Conservation (phyloP, 768 basidiomycete genomes). For the Amanita molliuscula region DNA sequence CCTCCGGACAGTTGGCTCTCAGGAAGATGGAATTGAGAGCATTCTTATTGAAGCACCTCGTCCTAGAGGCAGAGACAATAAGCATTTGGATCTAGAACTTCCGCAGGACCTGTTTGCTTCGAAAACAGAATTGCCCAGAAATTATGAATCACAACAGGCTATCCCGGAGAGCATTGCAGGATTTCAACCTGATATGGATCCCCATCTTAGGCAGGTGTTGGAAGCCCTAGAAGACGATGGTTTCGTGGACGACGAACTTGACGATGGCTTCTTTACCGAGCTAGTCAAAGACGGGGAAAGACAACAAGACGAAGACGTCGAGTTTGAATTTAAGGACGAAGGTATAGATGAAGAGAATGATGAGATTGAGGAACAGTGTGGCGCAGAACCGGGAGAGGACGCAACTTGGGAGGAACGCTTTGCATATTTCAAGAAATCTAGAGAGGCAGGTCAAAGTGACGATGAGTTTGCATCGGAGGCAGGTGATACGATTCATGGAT, state of each 20-base stretch:
- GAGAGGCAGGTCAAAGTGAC: conserved; percentile 36
- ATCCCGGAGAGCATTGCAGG: conserved; percentile 79
- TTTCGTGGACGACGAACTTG: conserved; percentile 71
- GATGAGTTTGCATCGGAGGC: conserved; percentile 56
- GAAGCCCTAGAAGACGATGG: conserved; percentile 96
- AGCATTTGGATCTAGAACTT: conserved; percentile 33
- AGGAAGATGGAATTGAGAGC: conserved; percentile 76
- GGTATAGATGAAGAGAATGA: conserved; percentile 20
- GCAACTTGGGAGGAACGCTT: conserved; percentile 73
- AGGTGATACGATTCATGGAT: conserved; percentile 69
- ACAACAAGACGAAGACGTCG: conserved; percentile 44
- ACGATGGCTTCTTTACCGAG: conserved; percentile 69
- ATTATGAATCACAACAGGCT: conserved; percentile 66
- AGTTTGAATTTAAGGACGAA: conserved; percentile 60
- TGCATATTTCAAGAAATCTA: conserved; percentile 64
- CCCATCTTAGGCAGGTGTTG: conserved; percentile 82
- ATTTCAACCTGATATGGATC: conserved; percentile 94
- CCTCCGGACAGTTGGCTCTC: conserved; percentile 64
- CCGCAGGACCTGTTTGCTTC: conserved; percentile 71
- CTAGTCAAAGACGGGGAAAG: conserved; percentile 67
- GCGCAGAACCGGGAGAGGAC: conserved; percentile 20
- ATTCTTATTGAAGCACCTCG: conserved; percentile 70
- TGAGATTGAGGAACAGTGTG: conserved; percentile 16
- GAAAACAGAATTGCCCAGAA: conserved; percentile 58
- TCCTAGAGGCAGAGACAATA: conserved; percentile 23